Conservation (phyloP, 2,329 filamentous ascomycete species). For the Hypomyces rosellus region DNA sequence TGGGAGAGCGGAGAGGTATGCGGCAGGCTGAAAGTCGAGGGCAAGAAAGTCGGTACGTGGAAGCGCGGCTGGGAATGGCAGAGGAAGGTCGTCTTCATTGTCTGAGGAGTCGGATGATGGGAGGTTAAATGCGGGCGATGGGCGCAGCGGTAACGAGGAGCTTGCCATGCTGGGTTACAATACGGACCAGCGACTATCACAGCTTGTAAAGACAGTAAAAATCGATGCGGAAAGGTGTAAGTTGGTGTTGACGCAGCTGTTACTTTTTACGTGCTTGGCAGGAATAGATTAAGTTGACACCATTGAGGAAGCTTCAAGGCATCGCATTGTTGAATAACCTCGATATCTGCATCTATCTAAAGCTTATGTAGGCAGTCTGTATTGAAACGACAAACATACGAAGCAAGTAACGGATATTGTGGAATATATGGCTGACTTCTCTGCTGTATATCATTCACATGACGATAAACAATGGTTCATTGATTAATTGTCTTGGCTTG, state of each 20-base stretch:
- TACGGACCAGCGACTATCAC: neutral
- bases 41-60: slow-evolving; percentile 76
- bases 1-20: slow-evolving; percentile 72
- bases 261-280: neutral
- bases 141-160: slow-evolving; percentile 22
- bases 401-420: no score
- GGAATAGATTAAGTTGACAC: no score
- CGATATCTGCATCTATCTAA: slow-evolving; percentile 14
- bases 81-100: slow-evolving; percentile 56
- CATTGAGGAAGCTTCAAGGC: no score
- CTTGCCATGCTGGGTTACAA: slow-evolving; percentile 18
- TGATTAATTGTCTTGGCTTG: no score
- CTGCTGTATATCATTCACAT: no score
- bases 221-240: neutral
- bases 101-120: slow-evolving; percentile 33
- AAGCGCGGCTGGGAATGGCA: slow-evolving; percentile 85
- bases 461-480: no score
- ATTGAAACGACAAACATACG: no score
- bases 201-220: neutral
- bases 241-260: neutral
- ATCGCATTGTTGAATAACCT: slow-evolving; percentile 17
- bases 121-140: slow-evolving; percentile 35
- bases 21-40: slow-evolving; percentile 68
- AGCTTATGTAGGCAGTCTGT: neutral
- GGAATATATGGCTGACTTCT: no score